Percentiles rank a stretch among this genome's conserved stretches.
Conservation (phyloP, 2,329 filamentous ascomycete genomes). For the Ustilaginoidea virens region DNA sequence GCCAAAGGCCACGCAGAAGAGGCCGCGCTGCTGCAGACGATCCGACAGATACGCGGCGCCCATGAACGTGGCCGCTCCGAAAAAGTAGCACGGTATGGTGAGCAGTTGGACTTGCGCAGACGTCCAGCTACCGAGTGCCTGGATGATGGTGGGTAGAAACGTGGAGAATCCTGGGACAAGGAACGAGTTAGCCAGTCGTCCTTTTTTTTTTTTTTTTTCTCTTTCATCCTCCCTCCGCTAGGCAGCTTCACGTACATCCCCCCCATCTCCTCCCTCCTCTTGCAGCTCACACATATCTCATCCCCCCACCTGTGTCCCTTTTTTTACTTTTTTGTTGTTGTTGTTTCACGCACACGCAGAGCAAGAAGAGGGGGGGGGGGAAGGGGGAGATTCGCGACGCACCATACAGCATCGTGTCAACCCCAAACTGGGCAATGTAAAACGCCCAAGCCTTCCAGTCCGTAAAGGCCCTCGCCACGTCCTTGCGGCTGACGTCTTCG, state of each 20-base stretch:
- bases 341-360: neutral
- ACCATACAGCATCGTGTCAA: constrained; percentile 61
- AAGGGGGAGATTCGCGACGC: constrained; percentile 3
- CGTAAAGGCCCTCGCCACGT: constrained; percentile 49
- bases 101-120: constrained; percentile 55
- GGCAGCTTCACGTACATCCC: too few relatives aligned
- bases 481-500: constrained; percentile 33
- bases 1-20: constrained; percentile 49
- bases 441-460: constrained; percentile 69
- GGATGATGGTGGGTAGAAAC: constrained; percentile 67
- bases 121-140: constrained; percentile 47
- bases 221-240: too few relatives aligned
- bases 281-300: too few relatives aligned
- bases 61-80: constrained; percentile 58
- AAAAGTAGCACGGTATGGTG: constrained; percentile 62
- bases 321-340: too few relatives aligned
- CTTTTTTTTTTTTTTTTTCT: too few relatives aligned
- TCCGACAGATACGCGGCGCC: constrained; percentile 51
- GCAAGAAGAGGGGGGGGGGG: neutral
- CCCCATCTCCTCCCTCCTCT: too few relatives aligned
- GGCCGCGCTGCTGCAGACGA: constrained; percentile 45
- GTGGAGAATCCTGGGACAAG: constrained; percentile 46
- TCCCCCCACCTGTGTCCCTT: too few relatives aligned
- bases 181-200: constrained; percentile 3
- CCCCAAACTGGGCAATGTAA: constrained; percentile 53